Evolutionary conservation across 805 yeast species (phyloP).

Genomic region (Metschnikowia picachoensis): DNA sequence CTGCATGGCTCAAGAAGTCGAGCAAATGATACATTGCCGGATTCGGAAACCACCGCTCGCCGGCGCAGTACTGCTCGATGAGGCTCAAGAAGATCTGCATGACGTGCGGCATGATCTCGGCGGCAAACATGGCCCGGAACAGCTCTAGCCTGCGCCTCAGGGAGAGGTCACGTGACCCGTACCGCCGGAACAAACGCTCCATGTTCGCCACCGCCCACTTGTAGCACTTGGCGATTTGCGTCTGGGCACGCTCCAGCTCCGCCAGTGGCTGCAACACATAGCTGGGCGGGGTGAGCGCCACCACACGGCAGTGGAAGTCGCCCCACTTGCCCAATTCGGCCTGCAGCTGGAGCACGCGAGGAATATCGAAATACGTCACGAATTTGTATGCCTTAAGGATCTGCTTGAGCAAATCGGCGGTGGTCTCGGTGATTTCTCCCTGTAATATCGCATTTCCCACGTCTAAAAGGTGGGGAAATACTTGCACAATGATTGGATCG

Average conservation of each 20-base stretch:
- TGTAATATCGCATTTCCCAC: constrained; percentile 54
- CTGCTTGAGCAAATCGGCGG: constrained; percentile 52
- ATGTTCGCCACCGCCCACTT: constrained; percentile 86
- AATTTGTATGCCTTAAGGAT: constrained; percentile 76
- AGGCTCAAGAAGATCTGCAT: constrained; percentile 59
- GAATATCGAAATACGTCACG: constrained; percentile 68
- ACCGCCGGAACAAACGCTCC: constrained; percentile 65
- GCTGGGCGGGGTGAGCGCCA: constrained; percentile 55
- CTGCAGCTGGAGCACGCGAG: constrained; percentile 53
- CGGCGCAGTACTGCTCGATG: constrained; percentile 69
- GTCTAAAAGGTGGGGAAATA: constrained; percentile 62
- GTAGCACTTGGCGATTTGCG: constrained; percentile 61
- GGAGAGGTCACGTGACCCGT: constrained; percentile 48
- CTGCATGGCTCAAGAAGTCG: constrained; percentile 52
- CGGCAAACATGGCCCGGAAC: constrained; percentile 53
- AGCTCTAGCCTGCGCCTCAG: constrained; percentile 48
- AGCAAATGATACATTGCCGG: constrained; percentile 60
- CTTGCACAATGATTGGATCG: constrained; percentile 46
- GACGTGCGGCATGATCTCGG: constrained; percentile 69
- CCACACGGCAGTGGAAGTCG: constrained; percentile 65
- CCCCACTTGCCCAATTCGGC: constrained; percentile 63
- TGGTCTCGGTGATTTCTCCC: constrained; percentile 26
- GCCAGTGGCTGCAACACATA: constrained; percentile 50
- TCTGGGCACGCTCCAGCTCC: constrained; percentile 53
- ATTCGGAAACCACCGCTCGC: constrained; percentile 64